A percentile compares a stretch with the other conserved stretches of the same genome.
phyloP scores from a whole-genome alignment of 164 flowering plant species.

The Sextonia rubra region DNA sequence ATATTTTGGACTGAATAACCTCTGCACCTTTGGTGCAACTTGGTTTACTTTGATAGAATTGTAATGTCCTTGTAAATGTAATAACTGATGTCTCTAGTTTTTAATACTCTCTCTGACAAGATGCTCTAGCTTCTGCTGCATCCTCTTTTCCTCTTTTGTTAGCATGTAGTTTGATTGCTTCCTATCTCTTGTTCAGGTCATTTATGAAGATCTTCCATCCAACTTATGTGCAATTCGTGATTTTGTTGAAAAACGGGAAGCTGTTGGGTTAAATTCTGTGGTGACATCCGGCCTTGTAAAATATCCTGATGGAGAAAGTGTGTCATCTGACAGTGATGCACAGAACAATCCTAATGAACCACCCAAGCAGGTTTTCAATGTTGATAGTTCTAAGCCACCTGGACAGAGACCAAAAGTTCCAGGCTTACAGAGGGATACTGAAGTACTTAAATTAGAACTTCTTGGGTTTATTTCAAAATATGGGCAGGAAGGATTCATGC shows the following conservation, averaged over 20 bases:
- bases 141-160: background rate
- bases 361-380: slow-evolving; percentile 13
- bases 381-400: slow-evolving; percentile 16
- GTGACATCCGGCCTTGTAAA: slow-evolving; percentile 15
- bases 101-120: background rate
- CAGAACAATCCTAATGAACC: slow-evolving; percentile 6
- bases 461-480: slow-evolving; percentile 58
- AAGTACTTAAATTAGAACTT: slow-evolving; percentile 75
- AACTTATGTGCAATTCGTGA: slow-evolving; percentile 92
- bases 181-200: slow-evolving; percentile 45
- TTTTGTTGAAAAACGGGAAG: slow-evolving; percentile 58
- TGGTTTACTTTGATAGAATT: too few relatives aligned
- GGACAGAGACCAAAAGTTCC: slow-evolving; percentile 70
- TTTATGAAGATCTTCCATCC: slow-evolving; percentile 97
- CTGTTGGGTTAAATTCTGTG: slow-evolving; percentile 12
- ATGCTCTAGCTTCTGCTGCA: background rate
- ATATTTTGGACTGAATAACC: too few relatives aligned
- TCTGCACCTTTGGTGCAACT: too few relatives aligned
- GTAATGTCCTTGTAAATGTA: too few relatives aligned
- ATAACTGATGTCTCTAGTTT: too few relatives aligned
- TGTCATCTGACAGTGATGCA: slow-evolving; percentile 15
- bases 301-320: slow-evolving; percentile 19
- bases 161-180: background rate
- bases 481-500: slow-evolving; percentile 97
- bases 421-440: slow-evolving; percentile 82